These are phyloP conservation scores for Cafeteria roenbergensis DNA, from an alignment of 108 stramenopile genomes.

Conservation along the genomic window DNA sequence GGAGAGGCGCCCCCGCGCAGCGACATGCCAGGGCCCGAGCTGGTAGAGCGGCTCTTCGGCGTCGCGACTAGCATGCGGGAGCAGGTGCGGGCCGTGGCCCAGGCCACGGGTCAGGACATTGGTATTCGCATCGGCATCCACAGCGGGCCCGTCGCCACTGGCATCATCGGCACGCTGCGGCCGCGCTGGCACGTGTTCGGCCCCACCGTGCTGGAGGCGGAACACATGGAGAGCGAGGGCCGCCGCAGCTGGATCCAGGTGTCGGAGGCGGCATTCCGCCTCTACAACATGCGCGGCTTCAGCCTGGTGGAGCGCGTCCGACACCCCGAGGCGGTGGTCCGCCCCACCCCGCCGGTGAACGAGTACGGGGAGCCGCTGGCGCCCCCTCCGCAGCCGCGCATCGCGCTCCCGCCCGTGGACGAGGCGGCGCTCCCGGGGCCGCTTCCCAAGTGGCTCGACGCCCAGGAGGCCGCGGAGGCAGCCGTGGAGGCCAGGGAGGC, in stretches of 20 bases:
- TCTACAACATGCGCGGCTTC: neutral
- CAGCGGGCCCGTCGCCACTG: constrained; percentile 4
- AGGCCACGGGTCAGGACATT: neutral
- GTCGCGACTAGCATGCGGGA: neutral
- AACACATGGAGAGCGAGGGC: neutral
- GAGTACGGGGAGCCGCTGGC: too few relatives aligned
- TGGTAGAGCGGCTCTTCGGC: neutral
- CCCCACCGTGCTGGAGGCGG: constrained; percentile 6
- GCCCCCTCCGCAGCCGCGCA: too few relatives aligned
- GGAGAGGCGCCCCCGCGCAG: too few relatives aligned
- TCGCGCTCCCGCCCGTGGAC: too few relatives aligned
- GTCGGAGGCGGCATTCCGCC: neutral
- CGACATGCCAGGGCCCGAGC: neutral
- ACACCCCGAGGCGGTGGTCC: neutral
- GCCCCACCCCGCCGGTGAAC: neutral
- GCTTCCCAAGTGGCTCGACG: too few relatives aligned
- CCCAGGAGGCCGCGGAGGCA: too few relatives aligned
- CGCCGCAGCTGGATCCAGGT: neutral
- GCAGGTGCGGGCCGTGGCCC: neutral
- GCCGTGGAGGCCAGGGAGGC: too few relatives aligned
- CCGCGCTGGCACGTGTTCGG: constrained; percentile 1
- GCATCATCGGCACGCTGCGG: constrained; percentile 11
- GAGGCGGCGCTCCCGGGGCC: too few relatives aligned
- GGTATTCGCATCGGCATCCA: constrained; percentile 4
- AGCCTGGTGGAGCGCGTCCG: neutral